Evolutionary conservation across 768 basidiomycete genomes (phyloP), one percentile per base, ranked within the genome.

Genomic region (Exidia glandulosa): DNA sequence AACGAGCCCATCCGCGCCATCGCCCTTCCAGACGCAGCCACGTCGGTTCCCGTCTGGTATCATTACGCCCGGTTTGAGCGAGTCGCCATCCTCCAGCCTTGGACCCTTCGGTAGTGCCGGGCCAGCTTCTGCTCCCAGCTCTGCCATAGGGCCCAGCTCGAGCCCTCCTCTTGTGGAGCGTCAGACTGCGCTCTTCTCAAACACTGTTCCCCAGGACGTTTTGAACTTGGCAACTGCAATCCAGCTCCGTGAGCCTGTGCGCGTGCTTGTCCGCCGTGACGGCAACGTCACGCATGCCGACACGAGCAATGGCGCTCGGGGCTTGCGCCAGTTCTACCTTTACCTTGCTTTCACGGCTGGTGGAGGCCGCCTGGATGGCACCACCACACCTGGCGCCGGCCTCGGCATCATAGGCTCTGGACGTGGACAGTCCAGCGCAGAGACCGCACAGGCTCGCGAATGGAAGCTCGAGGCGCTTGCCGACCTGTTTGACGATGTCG

Each of bases 161-260:
- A 76, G 23, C 66, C 64, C 54, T 66, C 68, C 59, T 33, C 62
- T 68, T 1, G 79, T 87, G 54, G 92, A 94, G 65, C 85, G 94
- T 29, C 93, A 94, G 72, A 92, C 91, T 3, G 91, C 90, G 6
- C 77, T 92, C n/a, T 97, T 97, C 73, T 95, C 93, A 36, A 98
- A 98, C 71, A 99, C 96, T 2, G 94, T 96, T 19, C 95, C 93
- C 16, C 93, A 95, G 70, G 96, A 99, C 68, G 96, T 99, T 12
- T 82, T 99, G 63, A 97, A 94, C 70, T 85, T 99, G 45, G 94
- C 94, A 1, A 85, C 90, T 58, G 85, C 88, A 3, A 93, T 99
- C 60, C 90, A 96, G 68, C 82, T 99, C 12, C 85, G 89, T 57
- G 96, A 99, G 71, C 95, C 96, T 25, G 94, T 99, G 45, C 84